Conservation (phyloP, 495 filamentous ascomycete genomes). For the Trichocladium uniseriatum region DNA sequence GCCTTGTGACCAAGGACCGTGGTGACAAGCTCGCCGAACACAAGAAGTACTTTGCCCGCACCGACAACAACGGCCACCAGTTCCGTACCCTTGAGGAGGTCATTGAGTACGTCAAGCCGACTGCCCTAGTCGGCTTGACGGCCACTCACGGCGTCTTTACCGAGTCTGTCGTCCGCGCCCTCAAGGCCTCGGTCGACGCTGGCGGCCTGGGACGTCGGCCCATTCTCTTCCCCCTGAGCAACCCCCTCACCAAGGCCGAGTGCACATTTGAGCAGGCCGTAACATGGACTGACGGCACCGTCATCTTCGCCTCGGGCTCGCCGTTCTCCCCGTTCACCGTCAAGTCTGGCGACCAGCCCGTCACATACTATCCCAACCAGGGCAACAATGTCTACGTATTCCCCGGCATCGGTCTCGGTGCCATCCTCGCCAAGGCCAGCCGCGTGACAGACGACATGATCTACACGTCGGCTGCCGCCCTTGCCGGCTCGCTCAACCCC, state of each 20-base stretch:
- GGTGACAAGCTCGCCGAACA: constrained; percentile 92
- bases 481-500: constrained; percentile 66
- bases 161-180: constrained; percentile 70
- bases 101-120: constrained; percentile 87
- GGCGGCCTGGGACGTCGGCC: constrained; percentile 69
- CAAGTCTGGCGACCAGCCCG: constrained; percentile 50
- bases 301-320: constrained; percentile 88
- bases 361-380: constrained; percentile 81
- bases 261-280: constrained; percentile 93
- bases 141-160: constrained; percentile 94
- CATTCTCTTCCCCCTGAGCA: constrained; percentile 90
- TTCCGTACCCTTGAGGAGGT: constrained; percentile 84
- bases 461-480: constrained; percentile 78
- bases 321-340: constrained; percentile 73
- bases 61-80: constrained; percentile 86
- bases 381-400: constrained; percentile 92
- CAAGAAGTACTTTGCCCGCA: constrained; percentile 94
- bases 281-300: constrained; percentile 77
- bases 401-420: constrained; percentile 90
- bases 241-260: constrained; percentile 91
- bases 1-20: constrained; percentile 86
- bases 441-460: constrained; percentile 92
- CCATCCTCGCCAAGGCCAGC: constrained; percentile 83
- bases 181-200: constrained; percentile 53
- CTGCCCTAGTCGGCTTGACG: constrained; percentile 87